Conservation (phyloP, 768 basidiomycete species). For the Boletus huronensis region DNA sequence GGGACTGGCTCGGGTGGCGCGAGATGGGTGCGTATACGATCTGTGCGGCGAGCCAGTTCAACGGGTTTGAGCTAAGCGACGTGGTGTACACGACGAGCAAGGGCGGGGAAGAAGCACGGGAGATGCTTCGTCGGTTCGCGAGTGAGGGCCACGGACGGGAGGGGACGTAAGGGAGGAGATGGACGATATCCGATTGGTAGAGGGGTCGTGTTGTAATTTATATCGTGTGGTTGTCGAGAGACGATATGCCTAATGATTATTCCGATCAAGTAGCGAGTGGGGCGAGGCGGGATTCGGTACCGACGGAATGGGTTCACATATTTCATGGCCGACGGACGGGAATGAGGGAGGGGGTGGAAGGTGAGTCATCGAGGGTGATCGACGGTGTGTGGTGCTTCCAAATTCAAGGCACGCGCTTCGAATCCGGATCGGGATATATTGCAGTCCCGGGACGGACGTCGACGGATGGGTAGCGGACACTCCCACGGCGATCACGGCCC, state of each 20-base stretch:
- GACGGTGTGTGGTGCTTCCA: constrained; percentile 25
- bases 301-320: background rate
- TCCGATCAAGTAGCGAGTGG: background rate
- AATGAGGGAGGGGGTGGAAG: constrained; percentile 1
- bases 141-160: constrained; percentile 39
- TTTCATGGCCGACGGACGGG: constrained; percentile 16
- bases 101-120: constrained; percentile 49
- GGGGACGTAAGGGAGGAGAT: constrained; percentile 1
- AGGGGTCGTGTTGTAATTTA: constrained; percentile 10
- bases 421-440: constrained; percentile 23
- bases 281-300: constrained; percentile 2
- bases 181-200: background rate
- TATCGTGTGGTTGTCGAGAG: constrained; percentile 2
- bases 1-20: constrained; percentile 97
- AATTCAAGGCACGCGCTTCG: constrained; percentile 28
- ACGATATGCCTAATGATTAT: constrained; percentile 14
- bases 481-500: constrained; percentile 1
- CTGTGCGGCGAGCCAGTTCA: constrained; percentile 95
- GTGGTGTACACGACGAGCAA: constrained; percentile 77
- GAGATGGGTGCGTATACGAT: constrained; percentile 99
- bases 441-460: background rate
- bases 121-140: constrained; percentile 48
- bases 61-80: constrained; percentile 80
- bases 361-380: constrained; percentile 29
- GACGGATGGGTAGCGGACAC: background rate